Evolutionary conservation across 108 stramenopile species (phyloP).

Genomic region (Pseudonitzschia pungens): DNA sequence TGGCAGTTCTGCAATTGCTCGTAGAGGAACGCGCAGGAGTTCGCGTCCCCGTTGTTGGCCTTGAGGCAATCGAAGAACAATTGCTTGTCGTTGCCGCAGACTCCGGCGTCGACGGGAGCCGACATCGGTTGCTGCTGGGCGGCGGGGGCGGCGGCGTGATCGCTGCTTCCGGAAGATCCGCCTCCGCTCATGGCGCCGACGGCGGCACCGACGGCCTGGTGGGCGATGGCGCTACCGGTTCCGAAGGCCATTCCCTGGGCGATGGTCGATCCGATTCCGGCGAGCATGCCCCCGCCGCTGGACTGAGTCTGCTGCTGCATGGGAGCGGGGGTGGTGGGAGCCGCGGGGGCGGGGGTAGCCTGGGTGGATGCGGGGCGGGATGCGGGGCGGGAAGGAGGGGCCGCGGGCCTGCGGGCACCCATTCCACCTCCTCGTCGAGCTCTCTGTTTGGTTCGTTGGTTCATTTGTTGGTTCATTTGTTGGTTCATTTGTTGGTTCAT

Average conservation of each 20-base stretch:
- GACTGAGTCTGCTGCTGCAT: constrained; percentile 40
- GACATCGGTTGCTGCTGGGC: constrained; percentile 26
- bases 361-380: constrained; percentile 5
- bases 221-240: constrained; percentile 95
- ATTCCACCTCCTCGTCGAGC: constrained; percentile 34
- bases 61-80: constrained; percentile 93
- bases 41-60: constrained; percentile 85
- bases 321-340: constrained; percentile 46
- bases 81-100: constrained; percentile 87
- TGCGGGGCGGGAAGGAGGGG: constrained; percentile 24
- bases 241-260: constrained; percentile 98
- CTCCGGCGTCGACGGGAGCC: constrained; percentile 48
- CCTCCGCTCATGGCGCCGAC: constrained; percentile 75
- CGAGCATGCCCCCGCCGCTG: constrained; percentile 86
- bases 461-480: too few species aligned
- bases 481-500: too few species aligned
- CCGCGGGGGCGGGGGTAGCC: not conserved
- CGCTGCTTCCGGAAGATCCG: constrained; percentile 23
- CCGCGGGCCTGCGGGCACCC: constrained; percentile 20
- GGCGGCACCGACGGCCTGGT: constrained; percentile 88
- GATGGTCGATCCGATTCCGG: constrained; percentile 95
- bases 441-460: too few species aligned
- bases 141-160: constrained; percentile 27
- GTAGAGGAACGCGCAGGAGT: constrained; percentile 89
- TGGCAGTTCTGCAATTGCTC: constrained; percentile 90